Conservation (phyloP, 2,329 filamentous ascomycete genomes). For the Pyrenophora seminiperda region DNA sequence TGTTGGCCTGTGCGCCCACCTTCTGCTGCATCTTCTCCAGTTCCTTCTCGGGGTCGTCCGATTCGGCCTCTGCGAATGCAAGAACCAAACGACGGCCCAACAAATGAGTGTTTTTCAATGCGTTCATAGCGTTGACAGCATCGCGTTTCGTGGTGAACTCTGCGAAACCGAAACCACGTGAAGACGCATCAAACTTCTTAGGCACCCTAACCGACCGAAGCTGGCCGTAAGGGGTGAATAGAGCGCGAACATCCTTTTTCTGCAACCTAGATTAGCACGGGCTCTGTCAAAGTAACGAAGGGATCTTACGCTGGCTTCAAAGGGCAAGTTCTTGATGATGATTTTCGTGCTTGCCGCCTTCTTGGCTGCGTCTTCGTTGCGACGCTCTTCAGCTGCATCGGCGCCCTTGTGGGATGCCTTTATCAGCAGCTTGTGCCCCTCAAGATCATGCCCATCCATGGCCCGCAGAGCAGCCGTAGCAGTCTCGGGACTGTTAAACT, state of each 20-base stretch:
- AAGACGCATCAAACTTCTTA: conserved; percentile 87
- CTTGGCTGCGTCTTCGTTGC: conserved; percentile 81
- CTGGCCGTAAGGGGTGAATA: conserved; percentile 90
- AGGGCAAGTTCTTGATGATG: conserved; percentile 97
- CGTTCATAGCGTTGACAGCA: conserved; percentile 87
- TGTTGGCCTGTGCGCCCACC: conserved; percentile 86
- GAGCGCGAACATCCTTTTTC: conserved; percentile 85
- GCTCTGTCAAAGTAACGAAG: conserved; percentile 9
- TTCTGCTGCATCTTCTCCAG: conserved; percentile 98
- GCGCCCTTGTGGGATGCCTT: conserved; percentile 84
- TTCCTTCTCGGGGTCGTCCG: conserved; percentile 91
- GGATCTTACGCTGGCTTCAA: conserved; percentile 67
- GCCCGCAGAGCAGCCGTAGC: conserved; percentile 78
- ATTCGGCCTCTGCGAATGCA: conserved; percentile 87
- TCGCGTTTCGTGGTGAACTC: conserved; percentile 92
- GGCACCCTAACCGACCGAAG: conserved; percentile 91
- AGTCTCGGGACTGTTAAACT: conserved; percentile 78
- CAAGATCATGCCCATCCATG: conserved; percentile 90
- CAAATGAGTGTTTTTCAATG: conserved; percentile 89
- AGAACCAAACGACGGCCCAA: conserved; percentile 87
- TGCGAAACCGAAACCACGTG: conserved; percentile 94
- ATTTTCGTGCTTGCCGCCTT: conserved; percentile 87
- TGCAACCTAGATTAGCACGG: conserved; percentile 27
- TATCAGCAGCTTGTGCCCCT: conserved; percentile 82
- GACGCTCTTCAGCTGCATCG: conserved; percentile 85